Evolutionary conservation across 2,329 filamentous ascomycete species (phyloP).

Genomic region (Rasamsonia emersonii): DNA sequence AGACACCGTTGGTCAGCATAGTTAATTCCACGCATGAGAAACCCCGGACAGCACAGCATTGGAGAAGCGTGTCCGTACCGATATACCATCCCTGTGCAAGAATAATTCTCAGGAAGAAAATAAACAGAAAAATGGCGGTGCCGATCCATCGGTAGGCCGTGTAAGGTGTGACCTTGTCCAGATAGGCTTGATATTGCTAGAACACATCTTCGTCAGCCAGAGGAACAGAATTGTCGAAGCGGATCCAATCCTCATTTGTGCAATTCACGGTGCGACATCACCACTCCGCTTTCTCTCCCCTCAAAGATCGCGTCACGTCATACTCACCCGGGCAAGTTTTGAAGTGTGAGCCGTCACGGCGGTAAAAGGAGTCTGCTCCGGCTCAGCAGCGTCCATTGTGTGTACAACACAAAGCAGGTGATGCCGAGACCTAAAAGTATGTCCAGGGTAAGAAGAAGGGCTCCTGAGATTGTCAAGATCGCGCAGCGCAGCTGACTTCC

Average conservation of each 20-base stretch:
- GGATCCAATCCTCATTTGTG: no score
- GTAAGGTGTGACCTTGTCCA: slow-evolving; percentile 89
- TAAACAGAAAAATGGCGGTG: slow-evolving; percentile 63
- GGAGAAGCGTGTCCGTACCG: slow-evolving; percentile 48
- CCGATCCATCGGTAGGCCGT: slow-evolving; percentile 83
- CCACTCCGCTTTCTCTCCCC: neutral
- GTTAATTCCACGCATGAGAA: no score
- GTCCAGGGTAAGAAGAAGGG: no score
- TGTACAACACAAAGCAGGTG: no score
- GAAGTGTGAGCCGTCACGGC: slow-evolving; percentile 77
- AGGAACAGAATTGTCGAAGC: neutral
- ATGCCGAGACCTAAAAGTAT: no score
- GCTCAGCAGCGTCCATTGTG: slow-evolving; percentile 75
- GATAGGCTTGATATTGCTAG: slow-evolving; percentile 86
- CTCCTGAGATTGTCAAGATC: no score
- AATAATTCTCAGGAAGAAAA: slow-evolving; percentile 86
- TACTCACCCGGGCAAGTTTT: slow-evolving; percentile 34
- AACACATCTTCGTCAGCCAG: slow-evolving; percentile 8
- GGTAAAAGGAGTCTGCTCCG: slow-evolving; percentile 84
- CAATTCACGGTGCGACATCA: slow-evolving; percentile 2
- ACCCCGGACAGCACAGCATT: no score
- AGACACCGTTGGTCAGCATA: slow-evolving; percentile 4
- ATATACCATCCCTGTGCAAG: slow-evolving; percentile 98
- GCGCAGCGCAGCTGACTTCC: no score
- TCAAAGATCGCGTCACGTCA: neutral